Evolutionary conservation across 1,284 basidiomycete species (phyloP).

Genomic region (Calocybe gambosa): DNA sequence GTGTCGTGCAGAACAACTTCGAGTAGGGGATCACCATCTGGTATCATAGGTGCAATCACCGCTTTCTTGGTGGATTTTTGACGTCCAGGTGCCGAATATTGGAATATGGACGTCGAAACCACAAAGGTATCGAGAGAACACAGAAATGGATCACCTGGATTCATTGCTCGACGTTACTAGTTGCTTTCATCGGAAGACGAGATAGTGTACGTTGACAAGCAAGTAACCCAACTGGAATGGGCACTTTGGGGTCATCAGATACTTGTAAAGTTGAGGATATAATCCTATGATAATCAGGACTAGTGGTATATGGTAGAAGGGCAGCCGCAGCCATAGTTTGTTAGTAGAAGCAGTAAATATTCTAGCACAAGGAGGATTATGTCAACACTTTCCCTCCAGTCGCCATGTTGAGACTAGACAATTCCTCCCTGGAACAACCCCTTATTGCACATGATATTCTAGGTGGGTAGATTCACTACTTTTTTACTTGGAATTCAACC

Average conservation of each 20-base stretch:
- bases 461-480: conserved; percentile 7
- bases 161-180: conserved; percentile 11
- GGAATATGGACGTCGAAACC: conserved; percentile 40
- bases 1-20: conserved; percentile 76
- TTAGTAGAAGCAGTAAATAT: too few relatives aligned
- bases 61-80: conserved; percentile 48
- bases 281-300: conserved; percentile 57
- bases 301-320: conserved; percentile 38
- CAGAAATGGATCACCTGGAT: conserved; percentile 60
- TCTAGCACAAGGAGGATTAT: background rate
- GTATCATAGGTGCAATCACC: conserved; percentile 40
- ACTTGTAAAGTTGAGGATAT: conserved; percentile 49
- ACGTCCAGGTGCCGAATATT: conserved; percentile 33
- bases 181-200: conserved; percentile 8
- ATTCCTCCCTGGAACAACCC: conserved; percentile 7
- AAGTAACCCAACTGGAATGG: conserved; percentile 66
- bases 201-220: conserved; percentile 34
- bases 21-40: conserved; percentile 42
- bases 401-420: background rate
- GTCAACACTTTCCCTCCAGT: background rate
- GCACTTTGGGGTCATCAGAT: conserved; percentile 39
- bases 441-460: conserved; percentile 8
- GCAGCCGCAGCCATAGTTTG: conserved; percentile 25
- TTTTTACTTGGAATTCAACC: too few relatives aligned
- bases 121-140: conserved; percentile 49